Evolutionary conservation across 169 alveolate species (phyloP), one percentile per base, ranked within the genome.

Genomic region (Hepatocystis sp.): DNA sequence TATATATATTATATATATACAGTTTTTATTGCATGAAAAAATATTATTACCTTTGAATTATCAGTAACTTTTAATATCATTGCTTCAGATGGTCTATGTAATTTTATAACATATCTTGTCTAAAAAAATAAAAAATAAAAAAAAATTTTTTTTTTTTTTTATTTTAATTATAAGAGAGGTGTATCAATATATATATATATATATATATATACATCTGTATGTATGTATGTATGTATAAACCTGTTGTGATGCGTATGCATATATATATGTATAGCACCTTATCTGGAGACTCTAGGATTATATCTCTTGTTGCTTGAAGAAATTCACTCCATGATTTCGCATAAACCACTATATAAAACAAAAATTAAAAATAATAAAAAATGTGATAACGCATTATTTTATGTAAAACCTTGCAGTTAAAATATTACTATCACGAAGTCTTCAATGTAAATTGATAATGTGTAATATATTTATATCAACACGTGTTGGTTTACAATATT

Each of bases 21-120:
- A n/a, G n/a, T n/a, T n/a, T n/a, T n/a, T n/a, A n/a, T n/a, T n/a
- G n/a, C n/a, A n/a, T n/a, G n/a, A n/a, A n/a, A n/a, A n/a, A n/a
- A 10, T 17, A 25, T 30, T 25, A 55, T 78, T 78, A 78, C 88
- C 10, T 63, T 60, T 11, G 25, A 49, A 47, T 61, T 78, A 47
- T 78, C 88, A n/a, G 88, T 78, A 28, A 78, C 88, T 63, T 78
- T 78, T 40, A 78, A 30, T 47, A 78, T 78, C 46, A 78, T 61
- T 55, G 56, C 36, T 11, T 78, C 81, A 11, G 58, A 32, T 8
- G 78, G 78, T 40, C 66, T 78, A 61, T 78, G 78, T 39, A 78
- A 78, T 64, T 78, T 78, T 47, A 78, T 78, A 27, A 78, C 88
- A 28, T 78, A 78, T 78, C 88, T 60, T 61, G 84, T 44, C 88